These are phyloP conservation scores for Mrakia frigida DNA, from an alignment of 768 basidiomycete genomes.

Conservation along the genomic window DNA sequence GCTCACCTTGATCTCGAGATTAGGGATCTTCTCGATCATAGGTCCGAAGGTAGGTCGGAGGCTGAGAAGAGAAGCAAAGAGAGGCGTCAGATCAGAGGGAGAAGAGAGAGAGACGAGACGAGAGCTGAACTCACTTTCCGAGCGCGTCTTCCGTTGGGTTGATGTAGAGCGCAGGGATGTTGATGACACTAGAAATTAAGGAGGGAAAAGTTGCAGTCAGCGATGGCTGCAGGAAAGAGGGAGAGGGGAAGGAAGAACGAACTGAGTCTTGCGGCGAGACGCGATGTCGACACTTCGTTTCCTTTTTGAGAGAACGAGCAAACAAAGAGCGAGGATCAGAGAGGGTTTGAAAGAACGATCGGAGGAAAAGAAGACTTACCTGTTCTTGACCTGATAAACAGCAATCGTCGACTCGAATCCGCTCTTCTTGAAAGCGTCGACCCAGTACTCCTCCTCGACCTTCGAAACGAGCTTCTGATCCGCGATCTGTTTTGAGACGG, in stretches of 20 bases:
- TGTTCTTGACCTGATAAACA: slow-evolving; percentile 16
- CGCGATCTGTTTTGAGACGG: background rate
- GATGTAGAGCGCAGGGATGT: background rate
- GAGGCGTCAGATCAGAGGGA: background rate
- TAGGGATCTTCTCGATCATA: background rate
- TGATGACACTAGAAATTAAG: background rate
- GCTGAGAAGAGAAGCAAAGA: background rate
- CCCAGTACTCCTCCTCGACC: slow-evolving; percentile 6
- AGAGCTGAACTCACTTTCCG: slow-evolving; percentile 1
- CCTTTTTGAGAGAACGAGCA: too few relatives aligned
- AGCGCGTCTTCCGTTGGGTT: slow-evolving; percentile 9
- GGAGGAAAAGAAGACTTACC: background rate
- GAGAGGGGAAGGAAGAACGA: too few relatives aligned
- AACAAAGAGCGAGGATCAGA: too few relatives aligned
- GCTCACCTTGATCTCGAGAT: slow-evolving; percentile 1
- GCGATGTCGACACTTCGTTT: too few relatives aligned
- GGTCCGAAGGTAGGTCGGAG: background rate
- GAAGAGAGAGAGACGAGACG: too few relatives aligned
- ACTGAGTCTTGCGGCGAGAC: too few relatives aligned
- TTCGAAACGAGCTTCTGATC: slow-evolving; percentile 8
- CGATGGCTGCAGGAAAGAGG: too few relatives aligned
- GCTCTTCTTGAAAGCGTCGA: background rate
- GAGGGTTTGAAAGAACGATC: too few relatives aligned
- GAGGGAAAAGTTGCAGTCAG: too few relatives aligned
- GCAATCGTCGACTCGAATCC: slow-evolving; percentile 12